These are phyloP conservation scores for Fusarium clavum DNA, from an alignment of 2,329 filamentous ascomycete species.

Conservation along the genomic window DNA sequence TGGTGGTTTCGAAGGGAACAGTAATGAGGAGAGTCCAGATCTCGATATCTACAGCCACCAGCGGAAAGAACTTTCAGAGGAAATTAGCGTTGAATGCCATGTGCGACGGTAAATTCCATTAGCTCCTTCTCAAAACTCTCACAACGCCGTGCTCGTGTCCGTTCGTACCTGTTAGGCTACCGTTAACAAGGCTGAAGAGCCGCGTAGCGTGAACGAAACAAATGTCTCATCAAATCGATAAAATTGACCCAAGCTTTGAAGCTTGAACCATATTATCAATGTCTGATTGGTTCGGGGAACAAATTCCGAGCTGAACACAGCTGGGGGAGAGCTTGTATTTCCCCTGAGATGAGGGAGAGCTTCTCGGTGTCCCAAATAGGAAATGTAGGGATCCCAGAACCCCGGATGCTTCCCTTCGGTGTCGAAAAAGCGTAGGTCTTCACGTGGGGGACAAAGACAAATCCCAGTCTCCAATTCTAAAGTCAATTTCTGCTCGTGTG, in stretches of 20 bases:
- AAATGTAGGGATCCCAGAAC: conserved; percentile 23
- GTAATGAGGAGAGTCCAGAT: not conserved
- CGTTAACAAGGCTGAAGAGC: conserved; percentile 31
- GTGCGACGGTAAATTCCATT: not conserved
- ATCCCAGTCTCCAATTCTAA: not conserved
- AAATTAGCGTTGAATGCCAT: not conserved
- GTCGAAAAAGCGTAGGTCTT: conserved; percentile 44
- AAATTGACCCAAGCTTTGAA: not conserved
- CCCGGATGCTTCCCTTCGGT: conserved; percentile 39
- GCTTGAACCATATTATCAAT: not conserved
- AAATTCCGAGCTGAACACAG: conserved; percentile 10
- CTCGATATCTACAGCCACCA: not conserved
- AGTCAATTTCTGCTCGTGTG: conserved; percentile 2
- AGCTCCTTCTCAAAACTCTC: not conserved
- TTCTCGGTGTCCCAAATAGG: conserved; percentile 41
- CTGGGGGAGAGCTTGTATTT: conserved; percentile 24
- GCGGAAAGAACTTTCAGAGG: not conserved
- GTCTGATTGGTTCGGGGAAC: conserved; percentile 38
- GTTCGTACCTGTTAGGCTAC: not conserved
- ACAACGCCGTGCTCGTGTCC: not conserved
- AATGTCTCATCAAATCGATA: not conserved
- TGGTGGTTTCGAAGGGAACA: not conserved
- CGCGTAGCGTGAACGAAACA: conserved; percentile 10
- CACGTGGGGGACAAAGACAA: conserved; percentile 33
- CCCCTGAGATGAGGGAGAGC: conserved; percentile 37